Evolutionary conservation across 2,329 filamentous ascomycete species (phyloP).

Genomic region (Cylindrodendrum hubeiense): DNA sequence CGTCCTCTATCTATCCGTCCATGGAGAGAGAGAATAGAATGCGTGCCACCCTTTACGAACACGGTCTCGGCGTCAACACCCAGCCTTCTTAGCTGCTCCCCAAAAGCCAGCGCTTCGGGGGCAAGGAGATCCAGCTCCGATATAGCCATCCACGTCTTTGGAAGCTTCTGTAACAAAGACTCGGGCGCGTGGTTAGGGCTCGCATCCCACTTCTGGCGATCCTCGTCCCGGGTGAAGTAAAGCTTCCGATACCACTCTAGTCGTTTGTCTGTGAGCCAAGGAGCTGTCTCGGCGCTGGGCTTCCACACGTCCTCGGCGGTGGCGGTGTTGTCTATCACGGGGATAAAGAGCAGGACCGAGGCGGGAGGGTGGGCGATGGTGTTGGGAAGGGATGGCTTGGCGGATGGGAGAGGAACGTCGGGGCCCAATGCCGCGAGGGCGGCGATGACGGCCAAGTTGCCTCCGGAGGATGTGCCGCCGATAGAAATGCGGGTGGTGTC

Average conservation of each 20-base stretch:
- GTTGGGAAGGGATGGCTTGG: constrained; percentile 30
- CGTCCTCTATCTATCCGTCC: constrained; percentile 38
- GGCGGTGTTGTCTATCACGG: constrained; percentile 52
- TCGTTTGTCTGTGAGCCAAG: constrained; percentile 49
- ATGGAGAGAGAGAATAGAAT: constrained; percentile 44
- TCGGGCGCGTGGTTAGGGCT: constrained; percentile 48
- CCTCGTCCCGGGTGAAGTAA: constrained; percentile 45
- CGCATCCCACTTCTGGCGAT: constrained; percentile 46
- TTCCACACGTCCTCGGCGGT: constrained; percentile 42
- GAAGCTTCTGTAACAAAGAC: constrained; percentile 41
- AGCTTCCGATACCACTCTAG: constrained; percentile 53
- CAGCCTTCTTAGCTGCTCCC: constrained; percentile 39
- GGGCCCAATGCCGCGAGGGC: constrained; percentile 35
- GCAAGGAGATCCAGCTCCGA: constrained; percentile 50
- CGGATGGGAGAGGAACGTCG: constrained; percentile 29
- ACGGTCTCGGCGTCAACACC: constrained; percentile 36
- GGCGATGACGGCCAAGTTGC: constrained; percentile 40
- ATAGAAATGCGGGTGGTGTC: constrained; percentile 44
- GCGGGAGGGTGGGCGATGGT: constrained; percentile 12
- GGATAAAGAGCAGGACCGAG: constrained; percentile 44
- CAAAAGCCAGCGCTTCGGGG: constrained; percentile 47
- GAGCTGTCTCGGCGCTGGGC: constrained; percentile 43
- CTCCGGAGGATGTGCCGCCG: constrained; percentile 48
- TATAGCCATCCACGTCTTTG: constrained; percentile 48
- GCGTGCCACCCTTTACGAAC: constrained; percentile 39